Percentiles rank a stretch among this genome's conserved stretches.
Evolutionary conservation across 2,329 filamentous ascomycete genomes (phyloP).

Genomic region (Talaromyces atroroseus): DNA sequence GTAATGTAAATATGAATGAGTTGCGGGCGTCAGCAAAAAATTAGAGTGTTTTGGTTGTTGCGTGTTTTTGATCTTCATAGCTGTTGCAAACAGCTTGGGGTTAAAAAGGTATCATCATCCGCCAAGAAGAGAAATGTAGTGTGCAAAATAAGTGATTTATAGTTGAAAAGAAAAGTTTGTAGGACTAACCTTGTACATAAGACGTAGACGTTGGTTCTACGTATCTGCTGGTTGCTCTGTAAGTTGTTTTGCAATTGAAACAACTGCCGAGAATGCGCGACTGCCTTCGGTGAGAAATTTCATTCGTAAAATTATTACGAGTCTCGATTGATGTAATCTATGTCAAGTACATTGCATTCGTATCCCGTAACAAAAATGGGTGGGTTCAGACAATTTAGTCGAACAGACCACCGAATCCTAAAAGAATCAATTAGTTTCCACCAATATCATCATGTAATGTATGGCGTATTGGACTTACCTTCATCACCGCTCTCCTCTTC

Average conservation of each 20-base stretch:
- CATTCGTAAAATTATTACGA: conserved; percentile 29
- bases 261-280: not conserved
- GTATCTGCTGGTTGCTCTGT: not conserved
- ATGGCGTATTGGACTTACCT: conserved; percentile 28
- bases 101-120: conserved; percentile 65
- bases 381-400: conserved; percentile 43
- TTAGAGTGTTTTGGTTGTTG: conserved; percentile 63
- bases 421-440: conserved; percentile 27
- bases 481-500: conserved; percentile 62
- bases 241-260: too few relatives aligned
- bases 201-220: conserved; percentile 10
- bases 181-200: conserved; percentile 8
- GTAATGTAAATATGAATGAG: not conserved
- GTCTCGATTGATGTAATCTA: conserved; percentile 26
- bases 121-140: conserved; percentile 21
- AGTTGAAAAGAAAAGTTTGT: not conserved
- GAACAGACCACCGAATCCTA: conserved; percentile 77
- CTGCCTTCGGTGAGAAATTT: conserved; percentile 5
- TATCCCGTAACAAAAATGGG: conserved; percentile 21
- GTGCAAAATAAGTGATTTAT: not conserved
- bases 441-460: not conserved
- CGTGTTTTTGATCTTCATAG: conserved; percentile 54
- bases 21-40: conserved; percentile 60
- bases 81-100: conserved; percentile 45
- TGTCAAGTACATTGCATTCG: conserved; percentile 35